Evolutionary conservation across 768 basidiomycete species (phyloP).

Genomic region (Mycena albidolilacea): DNA sequence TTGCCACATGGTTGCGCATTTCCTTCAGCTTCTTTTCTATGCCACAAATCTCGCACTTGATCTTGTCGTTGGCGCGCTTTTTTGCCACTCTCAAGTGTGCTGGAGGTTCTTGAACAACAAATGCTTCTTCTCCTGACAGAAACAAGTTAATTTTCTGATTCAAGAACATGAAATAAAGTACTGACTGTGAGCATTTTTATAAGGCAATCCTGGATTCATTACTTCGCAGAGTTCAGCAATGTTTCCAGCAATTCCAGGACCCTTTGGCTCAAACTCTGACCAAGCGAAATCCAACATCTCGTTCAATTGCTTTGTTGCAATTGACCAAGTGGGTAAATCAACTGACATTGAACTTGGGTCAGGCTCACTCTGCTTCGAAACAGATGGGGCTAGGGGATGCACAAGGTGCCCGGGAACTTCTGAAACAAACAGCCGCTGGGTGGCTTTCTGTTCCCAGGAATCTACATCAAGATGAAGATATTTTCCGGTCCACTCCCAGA

Average conservation of each 20-base stretch:
- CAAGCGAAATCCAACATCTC: neutral
- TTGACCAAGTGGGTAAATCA: neutral
- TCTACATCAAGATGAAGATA: neutral
- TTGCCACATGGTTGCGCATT: no score
- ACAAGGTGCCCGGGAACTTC: neutral
- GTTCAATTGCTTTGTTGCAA: neutral
- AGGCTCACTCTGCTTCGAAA: neutral
- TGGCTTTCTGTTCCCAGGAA: neutral
- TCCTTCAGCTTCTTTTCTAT: no score
- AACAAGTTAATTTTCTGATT: no score
- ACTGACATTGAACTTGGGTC: neutral
- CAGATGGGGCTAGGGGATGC: neutral
- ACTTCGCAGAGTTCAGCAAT: neutral
- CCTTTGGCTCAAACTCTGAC: neutral
- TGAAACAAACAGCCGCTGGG: neutral
- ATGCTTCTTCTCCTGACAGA: no score
- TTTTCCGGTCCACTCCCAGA: conserved; percentile 5
- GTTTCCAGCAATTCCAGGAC: neutral
- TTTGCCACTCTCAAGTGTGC: no score
- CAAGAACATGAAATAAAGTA: no score
- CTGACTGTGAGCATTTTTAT: no score
- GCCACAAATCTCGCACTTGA: no score
- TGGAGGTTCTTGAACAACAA: no score
- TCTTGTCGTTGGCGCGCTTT: no score
- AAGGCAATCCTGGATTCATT: neutral